Evolutionary conservation across 495 filamentous ascomycete species (phyloP).

Genomic region (Articulospora tetracladia): DNA sequence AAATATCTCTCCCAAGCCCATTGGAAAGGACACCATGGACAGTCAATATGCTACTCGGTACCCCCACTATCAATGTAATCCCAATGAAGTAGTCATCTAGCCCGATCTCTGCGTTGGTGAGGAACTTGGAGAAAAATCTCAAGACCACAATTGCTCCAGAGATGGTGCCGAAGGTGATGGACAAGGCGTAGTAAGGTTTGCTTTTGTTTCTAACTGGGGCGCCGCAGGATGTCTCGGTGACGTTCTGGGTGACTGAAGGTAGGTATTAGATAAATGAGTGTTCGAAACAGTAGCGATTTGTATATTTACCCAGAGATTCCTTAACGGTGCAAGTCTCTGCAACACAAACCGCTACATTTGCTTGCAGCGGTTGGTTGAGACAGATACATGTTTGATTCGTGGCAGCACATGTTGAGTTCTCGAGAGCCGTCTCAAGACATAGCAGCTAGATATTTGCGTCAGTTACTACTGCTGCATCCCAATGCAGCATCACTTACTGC

Average conservation of each 20-base stretch:
- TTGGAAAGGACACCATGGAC: constrained; percentile 10
- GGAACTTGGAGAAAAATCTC: constrained; percentile 16
- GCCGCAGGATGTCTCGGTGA: constrained; percentile 15
- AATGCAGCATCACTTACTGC: constrained; percentile 4
- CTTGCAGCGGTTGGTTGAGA: constrained; percentile 23
- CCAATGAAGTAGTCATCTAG: constrained; percentile 20
- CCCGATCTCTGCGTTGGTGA: constrained; percentile 2
- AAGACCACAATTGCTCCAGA: constrained; percentile 14
- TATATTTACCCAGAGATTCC: constrained; percentile 29
- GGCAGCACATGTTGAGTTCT: constrained; percentile 26
- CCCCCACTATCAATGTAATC: constrained; percentile 5
- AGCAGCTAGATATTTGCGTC: constrained; percentile 11
- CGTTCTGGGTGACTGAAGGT: constrained; percentile 10
- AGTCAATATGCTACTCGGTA: constrained; percentile 10
- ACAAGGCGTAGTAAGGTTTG: constrained; percentile 3
- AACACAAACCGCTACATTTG: constrained; percentile 28
- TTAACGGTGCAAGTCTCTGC: constrained; percentile 26
- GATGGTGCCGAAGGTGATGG: constrained; percentile 6
- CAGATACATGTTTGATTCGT: constrained; percentile 34
- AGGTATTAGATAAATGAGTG: not conserved
- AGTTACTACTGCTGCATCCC: too few relatives aligned
- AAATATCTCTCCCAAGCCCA: constrained; percentile 33
- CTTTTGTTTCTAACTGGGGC: constrained; percentile 16
- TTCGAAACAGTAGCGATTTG: not conserved
- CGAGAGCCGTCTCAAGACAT: constrained; percentile 21